Evolutionary conservation across 148 eudicot genomes (phyloP), one percentile per base, ranked within the genome.

Genomic region (Nepenthes mirabilis): DNA sequence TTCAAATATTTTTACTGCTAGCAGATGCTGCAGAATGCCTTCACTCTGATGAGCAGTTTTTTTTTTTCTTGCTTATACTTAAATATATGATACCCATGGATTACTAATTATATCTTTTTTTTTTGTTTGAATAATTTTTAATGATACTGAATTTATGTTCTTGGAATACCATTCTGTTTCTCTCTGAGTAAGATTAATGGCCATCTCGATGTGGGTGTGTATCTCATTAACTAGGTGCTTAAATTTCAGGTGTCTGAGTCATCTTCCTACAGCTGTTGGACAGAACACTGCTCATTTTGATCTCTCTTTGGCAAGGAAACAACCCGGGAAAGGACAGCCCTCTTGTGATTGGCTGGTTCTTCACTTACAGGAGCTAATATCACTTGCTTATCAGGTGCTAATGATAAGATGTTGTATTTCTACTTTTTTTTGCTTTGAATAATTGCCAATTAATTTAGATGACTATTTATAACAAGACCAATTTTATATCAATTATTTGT

Each of bases 301-400:
- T 70, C 84, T 86, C 47, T 69, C 75, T 37, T 70, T 93, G 63
- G 99, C 99, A 60, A 86, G 91, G 67, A 68, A 57, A 51, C 83
- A 78, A 71, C 57, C 70, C 65, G 70, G 70, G 60, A 78, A 71
- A 71, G 80, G 63, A 63, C 68, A 53, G 48, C 52, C 72, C 45
- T 70, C 79, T 68, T 75, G 80, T 66, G 91, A 93, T 74, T 93
- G 95, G 91, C 83, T 93, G 58, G 87, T 86, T 71, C 79, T 86
- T 70, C 91, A 93, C 57, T 70, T 89, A 64, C 99, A 83, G 71
- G 99, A 93, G 77, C 82, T 93, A 55, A 72, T 93, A 65, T 83
- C 99, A 48, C 91, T 93, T 74, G 96, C 99, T 54, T 93, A 88
- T 76, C 99, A 93, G 99, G 99, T 93, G 63, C 68, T 58, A 62